Evolutionary conservation across 345 rosid species (phyloP).

Genomic region (Erysimum cheiranthoides): DNA sequence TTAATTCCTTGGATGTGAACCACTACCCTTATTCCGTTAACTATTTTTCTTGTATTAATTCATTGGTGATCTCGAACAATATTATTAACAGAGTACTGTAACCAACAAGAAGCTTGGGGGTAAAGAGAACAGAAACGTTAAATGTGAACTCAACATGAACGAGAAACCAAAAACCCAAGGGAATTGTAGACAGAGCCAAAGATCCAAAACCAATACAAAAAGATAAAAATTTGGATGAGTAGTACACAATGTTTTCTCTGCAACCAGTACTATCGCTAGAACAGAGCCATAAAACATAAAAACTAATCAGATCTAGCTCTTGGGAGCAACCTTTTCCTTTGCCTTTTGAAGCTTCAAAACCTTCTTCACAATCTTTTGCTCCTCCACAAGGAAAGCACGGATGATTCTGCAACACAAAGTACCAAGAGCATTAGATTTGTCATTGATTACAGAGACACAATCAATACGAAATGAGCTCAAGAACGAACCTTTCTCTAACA

Average conservation of each 20-base stretch:
- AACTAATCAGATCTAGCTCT: constrained; percentile 43
- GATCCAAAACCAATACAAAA: constrained; percentile 35
- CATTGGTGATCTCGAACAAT: not conserved
- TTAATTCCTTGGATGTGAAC: not conserved
- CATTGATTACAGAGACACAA: not conserved
- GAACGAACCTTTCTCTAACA: constrained; percentile 78
- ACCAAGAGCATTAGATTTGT: not conserved
- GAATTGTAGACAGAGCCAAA: constrained; percentile 46
- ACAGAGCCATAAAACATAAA: constrained; percentile 34
- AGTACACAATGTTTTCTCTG: constrained; percentile 37
- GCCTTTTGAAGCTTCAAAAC: constrained; percentile 78
- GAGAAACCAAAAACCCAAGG: constrained; percentile 44
- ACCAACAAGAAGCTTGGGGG: not conserved
- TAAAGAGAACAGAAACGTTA: not conserved
- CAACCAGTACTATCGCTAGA: constrained; percentile 41
- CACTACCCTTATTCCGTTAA: not conserved
- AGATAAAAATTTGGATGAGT: constrained; percentile 29
- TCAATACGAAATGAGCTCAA: not conserved
- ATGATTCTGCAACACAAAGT: constrained; percentile 54
- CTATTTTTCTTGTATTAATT: not conserved
- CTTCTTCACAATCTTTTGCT: constrained; percentile 87
- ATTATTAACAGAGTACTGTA: not conserved
- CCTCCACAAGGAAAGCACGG: constrained; percentile 80
- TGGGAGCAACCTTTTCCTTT: constrained; percentile 67
- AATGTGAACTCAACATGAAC: constrained; percentile 18